Percentiles rank a stretch among this genome's conserved stretches.
phyloP scores from a whole-genome alignment of 345 rosid genomes.

The Citrus maxima region DNA sequence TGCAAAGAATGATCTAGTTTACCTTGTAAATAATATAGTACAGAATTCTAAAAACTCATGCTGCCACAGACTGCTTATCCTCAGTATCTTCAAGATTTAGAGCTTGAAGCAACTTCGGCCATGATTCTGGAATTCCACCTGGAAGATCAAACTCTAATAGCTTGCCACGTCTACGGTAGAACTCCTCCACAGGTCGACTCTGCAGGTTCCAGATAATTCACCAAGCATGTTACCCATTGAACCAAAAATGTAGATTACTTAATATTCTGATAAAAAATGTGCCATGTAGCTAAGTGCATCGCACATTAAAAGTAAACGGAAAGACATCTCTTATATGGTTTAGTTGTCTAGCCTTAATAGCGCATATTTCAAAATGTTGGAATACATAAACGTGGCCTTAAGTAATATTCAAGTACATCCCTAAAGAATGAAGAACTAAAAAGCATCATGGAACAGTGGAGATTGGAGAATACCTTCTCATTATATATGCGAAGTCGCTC shows the following conservation, averaged over 20 bases:
- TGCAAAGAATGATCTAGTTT: constrained; percentile 61
- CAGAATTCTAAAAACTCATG: constrained; percentile 29
- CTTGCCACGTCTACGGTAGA: constrained; percentile 72
- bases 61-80: constrained; percentile 61
- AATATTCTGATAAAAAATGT: background rate
- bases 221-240: constrained; percentile 1
- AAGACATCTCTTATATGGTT: background rate
- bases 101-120: constrained; percentile 92
- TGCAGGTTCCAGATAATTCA: constrained; percentile 28
- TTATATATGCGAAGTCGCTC: constrained; percentile 77
- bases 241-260: background rate
- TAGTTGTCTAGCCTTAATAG: background rate
- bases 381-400: background rate
- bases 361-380: background rate
- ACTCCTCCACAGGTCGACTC: constrained; percentile 94
- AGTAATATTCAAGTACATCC: background rate
- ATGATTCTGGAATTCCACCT: constrained; percentile 95
- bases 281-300: background rate
- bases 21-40: constrained; percentile 22
- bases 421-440: background rate
- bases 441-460: background rate
- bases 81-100: constrained; percentile 66
- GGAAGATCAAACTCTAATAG: constrained; percentile 88
- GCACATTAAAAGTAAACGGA: background rate
- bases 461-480: constrained; percentile 44